These are phyloP conservation scores for Jatropha podagrica DNA, from an alignment of 441 rosid species.

Conservation along the genomic window DNA sequence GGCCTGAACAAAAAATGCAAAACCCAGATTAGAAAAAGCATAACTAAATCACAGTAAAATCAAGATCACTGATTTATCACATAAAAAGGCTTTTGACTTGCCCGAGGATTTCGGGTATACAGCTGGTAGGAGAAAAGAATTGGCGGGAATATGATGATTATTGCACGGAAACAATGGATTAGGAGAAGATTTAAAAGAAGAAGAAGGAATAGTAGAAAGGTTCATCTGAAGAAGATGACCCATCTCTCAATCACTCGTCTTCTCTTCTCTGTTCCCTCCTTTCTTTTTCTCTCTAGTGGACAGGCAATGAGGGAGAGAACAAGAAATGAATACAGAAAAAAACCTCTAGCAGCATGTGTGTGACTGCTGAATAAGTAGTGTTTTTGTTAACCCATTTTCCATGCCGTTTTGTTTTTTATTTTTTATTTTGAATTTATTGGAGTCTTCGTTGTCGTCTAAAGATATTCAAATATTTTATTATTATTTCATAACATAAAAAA, in stretches of 20 bases:
- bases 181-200: neutral
- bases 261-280: neutral
- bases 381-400: neutral
- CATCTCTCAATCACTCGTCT: slow-evolving; percentile 1
- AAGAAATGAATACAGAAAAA: neutral
- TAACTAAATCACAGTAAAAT: neutral
- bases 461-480: neutral
- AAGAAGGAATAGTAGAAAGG: neutral
- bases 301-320: neutral
- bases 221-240: slow-evolving; percentile 17
- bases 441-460: neutral
- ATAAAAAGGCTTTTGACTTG: slow-evolving; percentile 4
- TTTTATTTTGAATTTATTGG: neutral
- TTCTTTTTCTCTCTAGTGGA: neutral
- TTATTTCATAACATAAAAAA: neutral
- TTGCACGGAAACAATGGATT: slow-evolving; percentile 8
- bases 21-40: neutral
- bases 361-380: too few relatives aligned
- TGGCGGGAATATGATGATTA: slow-evolving; percentile 11
- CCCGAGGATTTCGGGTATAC: slow-evolving; percentile 15
- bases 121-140: neutral
- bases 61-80: neutral
- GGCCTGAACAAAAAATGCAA: slow-evolving; percentile 15
- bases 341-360: neutral
- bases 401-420: neutral